Evolutionary conservation across 2,329 filamentous ascomycete species (phyloP), one percentile per base, ranked within the genome.

Genomic region (Trichoderma asperellum): DNA sequence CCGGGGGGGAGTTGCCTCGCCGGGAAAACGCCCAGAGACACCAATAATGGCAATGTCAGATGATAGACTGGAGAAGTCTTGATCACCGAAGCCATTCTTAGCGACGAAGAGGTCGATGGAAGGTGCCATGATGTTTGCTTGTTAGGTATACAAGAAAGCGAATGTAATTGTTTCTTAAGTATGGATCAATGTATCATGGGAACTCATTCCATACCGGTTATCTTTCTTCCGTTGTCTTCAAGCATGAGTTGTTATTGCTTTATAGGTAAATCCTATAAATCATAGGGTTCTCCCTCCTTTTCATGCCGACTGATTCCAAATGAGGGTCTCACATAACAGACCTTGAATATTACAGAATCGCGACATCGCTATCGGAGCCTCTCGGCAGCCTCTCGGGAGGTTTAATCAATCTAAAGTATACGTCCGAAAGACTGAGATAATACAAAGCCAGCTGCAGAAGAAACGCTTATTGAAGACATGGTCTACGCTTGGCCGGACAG

Each of bases 1-100:
- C 16, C 57, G 32, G 10, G 49, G 34, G 4, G 32, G 27, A 11
- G 35, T 43, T 29, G 63, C 63, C n/a, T 66, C 52, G 11, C 52
- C 49, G 21, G 63, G 63, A 34, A 66, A 66, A 6, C 40, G 21
- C 14, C 32, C 35, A 4, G 29, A n/a, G 8, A 66, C 18, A 7
- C 63, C 63, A 24, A 66, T 27, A 6, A 66, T 27, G 29, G 63
- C 63, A 11, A 66, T 63, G 16, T 43, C 37, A 43, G 37, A 43
- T 43, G 37, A 43, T 8, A 43, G 37, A 43, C 37, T 43, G 5
- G 37, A 43, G 37, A 43, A 18, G 37, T 43, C 37, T 43, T 43
- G 37, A 18, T 43, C 37, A 43, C 37, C 37, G 18, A 43, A 43
- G 37, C 37, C 37, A 43, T 43, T 18, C 14, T 43, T 43, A 14